These are phyloP conservation scores for Saccharum officinarum DNA, from an alignment of 176 grass and related monocot species.

Conservation along the genomic window DNA sequence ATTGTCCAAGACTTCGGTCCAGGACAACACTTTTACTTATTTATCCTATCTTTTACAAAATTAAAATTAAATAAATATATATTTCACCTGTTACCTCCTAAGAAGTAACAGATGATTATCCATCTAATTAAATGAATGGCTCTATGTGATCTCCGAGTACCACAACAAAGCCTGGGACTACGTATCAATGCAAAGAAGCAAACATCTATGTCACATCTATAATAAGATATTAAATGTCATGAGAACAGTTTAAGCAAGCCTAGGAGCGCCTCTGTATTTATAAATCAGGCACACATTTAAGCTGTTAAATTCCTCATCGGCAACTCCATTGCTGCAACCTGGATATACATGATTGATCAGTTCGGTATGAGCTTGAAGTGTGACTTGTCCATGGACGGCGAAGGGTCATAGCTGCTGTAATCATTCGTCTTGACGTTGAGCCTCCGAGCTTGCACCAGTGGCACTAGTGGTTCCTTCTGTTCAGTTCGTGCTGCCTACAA, in stretches of 20 bases:
- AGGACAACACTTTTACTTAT: too few relatives aligned
- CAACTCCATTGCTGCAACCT: neutral
- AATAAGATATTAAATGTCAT: neutral
- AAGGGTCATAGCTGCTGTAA: constrained; percentile 41
- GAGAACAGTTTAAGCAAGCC: neutral
- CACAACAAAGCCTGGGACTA: neutral
- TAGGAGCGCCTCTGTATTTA: constrained; percentile 22
- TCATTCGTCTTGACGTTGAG: constrained; percentile 43
- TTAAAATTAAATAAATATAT: too few relatives aligned
- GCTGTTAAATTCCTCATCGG: neutral
- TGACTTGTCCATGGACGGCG: constrained; percentile 48
- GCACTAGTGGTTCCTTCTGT: neutral
- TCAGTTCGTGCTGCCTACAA: constrained; percentile 21
- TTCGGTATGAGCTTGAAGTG: constrained; percentile 57
- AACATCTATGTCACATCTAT: neutral
- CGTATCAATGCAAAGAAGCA: neutral
- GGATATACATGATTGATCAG: constrained; percentile 12
- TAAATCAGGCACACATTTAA: constrained; percentile 15
- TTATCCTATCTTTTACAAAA: too few relatives aligned
- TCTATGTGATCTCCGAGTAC: neutral
- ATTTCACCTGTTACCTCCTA: too few relatives aligned
- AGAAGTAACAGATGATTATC: neutral
- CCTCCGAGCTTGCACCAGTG: constrained; percentile 19
- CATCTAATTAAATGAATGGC: neutral
- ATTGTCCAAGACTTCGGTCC: too few relatives aligned